Evolutionary conservation across 2,329 filamentous ascomycete genomes (phyloP).

Genomic region (Gnomoniopsis sp.): DNA sequence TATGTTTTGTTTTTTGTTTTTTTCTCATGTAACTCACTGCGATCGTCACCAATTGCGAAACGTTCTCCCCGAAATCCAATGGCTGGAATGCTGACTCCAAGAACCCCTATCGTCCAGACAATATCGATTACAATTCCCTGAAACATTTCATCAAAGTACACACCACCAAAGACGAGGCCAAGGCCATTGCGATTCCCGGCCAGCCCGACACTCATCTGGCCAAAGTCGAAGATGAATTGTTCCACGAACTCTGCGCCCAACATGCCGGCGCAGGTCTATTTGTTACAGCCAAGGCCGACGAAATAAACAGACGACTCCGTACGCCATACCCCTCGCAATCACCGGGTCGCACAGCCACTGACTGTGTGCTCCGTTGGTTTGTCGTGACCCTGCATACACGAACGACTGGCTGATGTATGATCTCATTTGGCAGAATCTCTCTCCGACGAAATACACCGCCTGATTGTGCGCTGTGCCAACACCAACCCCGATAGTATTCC

Average conservation of each 20-base stretch:
- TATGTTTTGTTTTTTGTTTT: slow-evolving; percentile 35
- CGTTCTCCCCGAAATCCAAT: background rate
- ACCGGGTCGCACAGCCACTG: slow-evolving; percentile 4
- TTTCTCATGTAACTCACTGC: background rate
- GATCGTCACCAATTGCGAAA: background rate
- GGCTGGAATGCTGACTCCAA: slow-evolving; percentile 12
- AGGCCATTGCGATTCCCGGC: slow-evolving; percentile 71
- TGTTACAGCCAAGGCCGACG: slow-evolving; percentile 74
- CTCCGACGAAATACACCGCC: slow-evolving; percentile 43
- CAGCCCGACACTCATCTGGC: slow-evolving; percentile 56
- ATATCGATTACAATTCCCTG: slow-evolving; percentile 85
- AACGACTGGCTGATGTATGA: background rate
- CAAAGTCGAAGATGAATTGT: slow-evolving; percentile 70
- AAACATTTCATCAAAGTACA: slow-evolving; percentile 81
- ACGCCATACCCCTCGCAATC: slow-evolving; percentile 28
- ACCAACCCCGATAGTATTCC: slow-evolving; percentile 31
- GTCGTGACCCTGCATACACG: background rate
- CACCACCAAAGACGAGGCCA: slow-evolving; percentile 67
- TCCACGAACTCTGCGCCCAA: slow-evolving; percentile 66
- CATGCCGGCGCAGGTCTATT: slow-evolving; percentile 78
- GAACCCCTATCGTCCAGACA: slow-evolving; percentile 49
- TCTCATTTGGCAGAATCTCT: slow-evolving; percentile 41
- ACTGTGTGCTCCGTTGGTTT: background rate
- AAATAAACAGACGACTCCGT: slow-evolving; percentile 70
- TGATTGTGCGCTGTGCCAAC: slow-evolving; percentile 41